phyloP scores from a whole-genome alignment of 2,329 filamentous ascomycete genomes.

The Bipolaris oryzae region DNA sequence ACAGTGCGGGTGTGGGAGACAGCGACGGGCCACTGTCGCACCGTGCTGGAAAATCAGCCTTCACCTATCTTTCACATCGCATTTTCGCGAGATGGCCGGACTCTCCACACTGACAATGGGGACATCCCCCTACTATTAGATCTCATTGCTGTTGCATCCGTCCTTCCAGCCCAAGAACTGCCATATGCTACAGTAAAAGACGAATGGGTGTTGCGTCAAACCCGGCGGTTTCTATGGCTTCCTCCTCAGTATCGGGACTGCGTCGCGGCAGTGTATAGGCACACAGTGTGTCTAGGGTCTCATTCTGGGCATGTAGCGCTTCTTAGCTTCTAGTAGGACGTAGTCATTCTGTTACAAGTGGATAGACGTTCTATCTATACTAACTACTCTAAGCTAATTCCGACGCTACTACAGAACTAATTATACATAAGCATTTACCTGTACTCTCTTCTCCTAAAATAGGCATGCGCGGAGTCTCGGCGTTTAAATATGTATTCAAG shows the following conservation, averaged over 20 bases:
- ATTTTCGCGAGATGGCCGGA: background rate
- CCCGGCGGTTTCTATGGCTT: background rate
- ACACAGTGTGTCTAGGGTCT: background rate
- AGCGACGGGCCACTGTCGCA: too few relatives aligned
- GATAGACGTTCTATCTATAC: background rate
- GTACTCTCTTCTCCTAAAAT: background rate
- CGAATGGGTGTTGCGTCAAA: background rate
- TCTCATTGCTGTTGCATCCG: background rate
- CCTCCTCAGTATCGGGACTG: background rate
- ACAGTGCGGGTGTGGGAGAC: too few relatives aligned
- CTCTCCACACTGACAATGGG: background rate
- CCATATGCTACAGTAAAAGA: background rate
- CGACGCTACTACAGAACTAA: background rate
- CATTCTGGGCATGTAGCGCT: background rate
- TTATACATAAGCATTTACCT: background rate
- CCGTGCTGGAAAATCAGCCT: background rate
- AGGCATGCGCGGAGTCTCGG: background rate
- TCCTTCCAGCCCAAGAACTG: background rate
- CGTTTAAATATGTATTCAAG: background rate
- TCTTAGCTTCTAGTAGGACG: background rate
- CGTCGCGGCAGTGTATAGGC: background rate
- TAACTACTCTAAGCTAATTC: background rate
- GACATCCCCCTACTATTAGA: background rate
- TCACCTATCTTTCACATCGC: background rate
- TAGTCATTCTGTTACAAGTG: background rate